Conservation (phyloP, 2,329 filamentous ascomycete genomes). For the Byssothecium circinans region DNA sequence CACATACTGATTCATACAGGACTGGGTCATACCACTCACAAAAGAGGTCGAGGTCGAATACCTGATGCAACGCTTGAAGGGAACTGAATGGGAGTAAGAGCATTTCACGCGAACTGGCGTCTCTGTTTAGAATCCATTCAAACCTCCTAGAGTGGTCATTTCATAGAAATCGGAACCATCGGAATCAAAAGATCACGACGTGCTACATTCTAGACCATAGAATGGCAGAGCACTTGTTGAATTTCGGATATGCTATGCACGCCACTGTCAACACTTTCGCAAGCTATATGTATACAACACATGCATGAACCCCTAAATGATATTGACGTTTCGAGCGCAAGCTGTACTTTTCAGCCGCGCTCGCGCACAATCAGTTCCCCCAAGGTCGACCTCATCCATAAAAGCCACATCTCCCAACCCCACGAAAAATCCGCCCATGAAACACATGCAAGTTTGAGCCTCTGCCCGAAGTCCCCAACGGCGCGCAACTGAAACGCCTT, state of each 20-base stretch:
- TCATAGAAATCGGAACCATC: slow-evolving; percentile 3
- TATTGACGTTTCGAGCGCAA: no score
- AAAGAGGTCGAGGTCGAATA: slow-evolving; percentile 99
- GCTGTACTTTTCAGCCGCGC: no score
- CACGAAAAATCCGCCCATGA: slow-evolving; percentile 25
- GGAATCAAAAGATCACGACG: not conserved
- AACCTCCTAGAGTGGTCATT: no score
- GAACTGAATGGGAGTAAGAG: slow-evolving; percentile 51
- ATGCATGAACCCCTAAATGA: no score
- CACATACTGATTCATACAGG: no score
- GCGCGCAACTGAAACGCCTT: slow-evolving; percentile 14
- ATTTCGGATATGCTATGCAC: no score
- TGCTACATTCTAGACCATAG: no score
- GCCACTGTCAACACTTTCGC: no score
- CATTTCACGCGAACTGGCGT: no score
- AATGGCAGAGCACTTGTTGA: no score
- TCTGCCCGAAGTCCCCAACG: slow-evolving; percentile 15
- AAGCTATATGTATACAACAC: no score
- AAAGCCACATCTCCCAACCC: slow-evolving; percentile 3
- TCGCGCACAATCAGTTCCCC: no score
- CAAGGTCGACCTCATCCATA: not conserved
- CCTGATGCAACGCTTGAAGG: slow-evolving; percentile 84
- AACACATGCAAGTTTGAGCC: slow-evolving; percentile 29
- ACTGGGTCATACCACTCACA: slow-evolving; percentile 95
- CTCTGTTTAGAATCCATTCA: not conserved